Percentiles rank a stretch among this genome's conserved stretches.
Conservation (phyloP, 192 early-diverging fungal species). For the Coemansia sp. region DNA sequence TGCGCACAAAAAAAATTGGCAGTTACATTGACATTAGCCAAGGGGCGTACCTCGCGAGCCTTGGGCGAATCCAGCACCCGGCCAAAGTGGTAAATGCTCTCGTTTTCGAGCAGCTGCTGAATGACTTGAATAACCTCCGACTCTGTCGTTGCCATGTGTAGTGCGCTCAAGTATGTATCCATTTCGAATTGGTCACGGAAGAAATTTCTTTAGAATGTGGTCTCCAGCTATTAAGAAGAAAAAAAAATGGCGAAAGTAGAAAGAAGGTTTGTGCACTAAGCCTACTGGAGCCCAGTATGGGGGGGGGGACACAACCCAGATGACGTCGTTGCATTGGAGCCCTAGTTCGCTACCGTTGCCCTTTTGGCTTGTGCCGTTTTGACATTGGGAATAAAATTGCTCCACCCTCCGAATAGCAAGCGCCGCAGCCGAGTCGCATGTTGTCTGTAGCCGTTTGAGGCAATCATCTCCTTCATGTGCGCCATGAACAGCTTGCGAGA, state of each 20-base stretch:
- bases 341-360: neutral
- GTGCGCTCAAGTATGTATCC: slow-evolving; percentile 1
- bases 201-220: neutral
- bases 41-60: slow-evolving; percentile 26
- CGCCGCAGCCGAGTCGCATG: neutral
- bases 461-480: neutral
- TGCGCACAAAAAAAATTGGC: neutral
- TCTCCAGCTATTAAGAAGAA: neutral
- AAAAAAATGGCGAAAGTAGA: neutral
- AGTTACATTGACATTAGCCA: neutral
- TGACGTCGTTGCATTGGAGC: too few relatives aligned
- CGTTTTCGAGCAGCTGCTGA: slow-evolving; percentile 26
- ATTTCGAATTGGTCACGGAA: neutral
- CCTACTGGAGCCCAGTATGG: too few relatives aligned
- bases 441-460: neutral
- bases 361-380: neutral
- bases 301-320: too few relatives aligned
- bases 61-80: slow-evolving; percentile 36
- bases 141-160: neutral
- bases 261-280: too few relatives aligned
- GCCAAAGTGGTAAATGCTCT: slow-evolving; percentile 40
- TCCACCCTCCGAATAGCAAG: neutral
- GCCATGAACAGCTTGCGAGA: neutral
- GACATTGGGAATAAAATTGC: neutral
- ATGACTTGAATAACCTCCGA: slow-evolving; percentile 13